A percentile compares a stretch with the other conserved stretches of the same genome.
Conservation (phyloP, 176 grass and related monocot species). For the Paspalum vaginatum region DNA sequence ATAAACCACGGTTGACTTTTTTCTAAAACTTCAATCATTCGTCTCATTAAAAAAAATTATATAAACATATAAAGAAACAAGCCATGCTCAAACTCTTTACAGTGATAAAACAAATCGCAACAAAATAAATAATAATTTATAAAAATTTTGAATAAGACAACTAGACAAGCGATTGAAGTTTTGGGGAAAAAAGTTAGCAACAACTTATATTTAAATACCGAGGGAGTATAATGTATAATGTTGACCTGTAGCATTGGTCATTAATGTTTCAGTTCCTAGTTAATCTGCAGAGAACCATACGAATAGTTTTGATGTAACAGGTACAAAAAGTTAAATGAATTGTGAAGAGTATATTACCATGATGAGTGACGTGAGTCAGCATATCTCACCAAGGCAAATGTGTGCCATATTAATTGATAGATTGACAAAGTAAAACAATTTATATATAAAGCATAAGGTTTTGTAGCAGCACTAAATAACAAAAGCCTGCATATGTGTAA, state of each 20-base stretch:
- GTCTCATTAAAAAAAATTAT: too few species aligned
- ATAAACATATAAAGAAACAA: too few species aligned
- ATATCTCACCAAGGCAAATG: background rate
- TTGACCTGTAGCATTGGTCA: background rate
- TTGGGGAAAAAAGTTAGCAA: too few species aligned
- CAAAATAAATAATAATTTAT: too few species aligned
- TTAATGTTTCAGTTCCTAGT: background rate
- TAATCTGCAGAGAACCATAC: background rate
- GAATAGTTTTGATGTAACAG: background rate
- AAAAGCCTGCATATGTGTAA: background rate
- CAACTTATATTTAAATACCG: too few species aligned
- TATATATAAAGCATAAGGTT: slow-evolving; percentile 5
- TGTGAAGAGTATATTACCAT: background rate
- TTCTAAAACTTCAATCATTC: too few species aligned
- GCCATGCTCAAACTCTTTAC: too few species aligned
- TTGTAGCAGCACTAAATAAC: background rate
- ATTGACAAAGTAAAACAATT: background rate
- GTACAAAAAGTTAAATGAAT: background rate
- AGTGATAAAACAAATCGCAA: too few species aligned
- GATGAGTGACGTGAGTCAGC: background rate
- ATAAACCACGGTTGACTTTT: too few species aligned
- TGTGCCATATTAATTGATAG: background rate
- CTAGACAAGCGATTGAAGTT: too few species aligned
- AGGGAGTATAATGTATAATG: background rate
- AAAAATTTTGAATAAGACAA: too few species aligned